A percentile compares a stretch with the other conserved stretches of the same genome.
These are phyloP conservation scores for Pezicula carpinea DNA, from an alignment of 2,329 filamentous ascomycete genomes.

Conservation along the genomic window DNA sequence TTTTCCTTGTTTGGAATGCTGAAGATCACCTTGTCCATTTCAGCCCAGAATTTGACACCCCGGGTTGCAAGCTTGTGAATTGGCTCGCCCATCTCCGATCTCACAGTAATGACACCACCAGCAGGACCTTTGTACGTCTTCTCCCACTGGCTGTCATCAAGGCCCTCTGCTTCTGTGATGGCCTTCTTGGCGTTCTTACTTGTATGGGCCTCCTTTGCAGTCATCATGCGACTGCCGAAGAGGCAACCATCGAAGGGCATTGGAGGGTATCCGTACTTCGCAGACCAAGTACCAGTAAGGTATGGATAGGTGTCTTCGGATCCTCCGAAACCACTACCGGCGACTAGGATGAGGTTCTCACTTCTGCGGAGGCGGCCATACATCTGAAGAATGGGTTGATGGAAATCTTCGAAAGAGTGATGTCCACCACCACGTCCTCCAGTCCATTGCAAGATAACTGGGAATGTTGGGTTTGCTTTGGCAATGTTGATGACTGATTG, in stretches of 20 bases:
- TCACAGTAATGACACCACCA: conserved; percentile 91
- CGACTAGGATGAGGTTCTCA: conserved; percentile 82
- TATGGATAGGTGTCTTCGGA: conserved; percentile 90
- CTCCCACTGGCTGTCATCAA: conserved; percentile 83
- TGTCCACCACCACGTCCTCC: conserved; percentile 90
- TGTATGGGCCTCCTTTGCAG: conserved; percentile 86
- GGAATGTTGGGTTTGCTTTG: conserved; percentile 89
- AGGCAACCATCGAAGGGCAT: conserved; percentile 94
- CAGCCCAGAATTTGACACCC: conserved; percentile 93
- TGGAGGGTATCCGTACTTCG: conserved; percentile 76
- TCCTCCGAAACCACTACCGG: conserved; percentile 87
- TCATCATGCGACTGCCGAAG: conserved; percentile 93
- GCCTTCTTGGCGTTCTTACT: conserved; percentile 84
- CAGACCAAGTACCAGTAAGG: conserved; percentile 84
- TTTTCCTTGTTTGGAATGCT: conserved; percentile 85
- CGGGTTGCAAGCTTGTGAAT: conserved; percentile 98
- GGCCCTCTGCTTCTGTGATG: conserved; percentile 78
- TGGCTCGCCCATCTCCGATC: conserved; percentile 98
- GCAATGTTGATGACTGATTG: conserved; percentile 89
- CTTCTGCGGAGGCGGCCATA: conserved; percentile 82
- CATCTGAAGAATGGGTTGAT: conserved; percentile 86
- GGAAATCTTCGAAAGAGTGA: conserved; percentile 94
- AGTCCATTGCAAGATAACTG: conserved; percentile 92
- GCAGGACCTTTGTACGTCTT: conserved; percentile 88
- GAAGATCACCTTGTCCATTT: conserved; percentile 99